Evolutionary conservation across 2,329 filamentous ascomycete genomes (phyloP), one percentile per base, ranked within the genome.

Genomic region (Cordyceps cateniannulata): DNA sequence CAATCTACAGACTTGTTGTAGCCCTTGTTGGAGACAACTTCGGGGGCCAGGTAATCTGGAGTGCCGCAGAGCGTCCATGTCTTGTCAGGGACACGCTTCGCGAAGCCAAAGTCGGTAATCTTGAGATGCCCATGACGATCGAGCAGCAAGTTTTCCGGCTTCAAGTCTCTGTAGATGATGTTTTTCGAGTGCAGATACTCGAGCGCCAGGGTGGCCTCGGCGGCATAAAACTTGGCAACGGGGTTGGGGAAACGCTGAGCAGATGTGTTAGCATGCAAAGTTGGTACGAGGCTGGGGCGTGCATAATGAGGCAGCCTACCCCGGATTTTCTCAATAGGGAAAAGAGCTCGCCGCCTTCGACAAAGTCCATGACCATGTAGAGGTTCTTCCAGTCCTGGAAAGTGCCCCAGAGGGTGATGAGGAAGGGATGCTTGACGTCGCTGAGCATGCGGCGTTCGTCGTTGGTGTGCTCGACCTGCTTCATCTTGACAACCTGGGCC

Each of bases 341-440:
- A 75, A 99, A 99, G 59, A 99, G 81, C 80, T 99, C 95, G 70
- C 95, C 95, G 67, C 95, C 95, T 76, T 99, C 95, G 59, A 99
- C 93, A 79, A 99, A 99, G 75, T 99, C 95, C 95, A 99, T 99
- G 69, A 99, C 95, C 95, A 99, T 99, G 83, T 99, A 99, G 40
- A 99, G 80, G 73, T 97, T 98, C 77, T 87, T 92, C 55, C 87
- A 84, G 71, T 99, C 95, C 73, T 98, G 93, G 75, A 98, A 99
- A 10, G 95, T 99, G 62, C 95, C 95, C 95, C 95, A 99, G 45
- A 99, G 81, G 1, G 95, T 99, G 72, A 99, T 95, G 65, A 99
- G 81, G 77, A 99, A 99, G 14, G 95, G 93, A 76, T 99, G 93
- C 75, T 97, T 96, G 73, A 98, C 95, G 73, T 96, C 90, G 73